Percentiles rank a stretch among this genome's conserved stretches.
Evolutionary conservation across 2,329 filamentous ascomycete species (phyloP).

Genomic region (Knoxdaviesia capensis): DNA sequence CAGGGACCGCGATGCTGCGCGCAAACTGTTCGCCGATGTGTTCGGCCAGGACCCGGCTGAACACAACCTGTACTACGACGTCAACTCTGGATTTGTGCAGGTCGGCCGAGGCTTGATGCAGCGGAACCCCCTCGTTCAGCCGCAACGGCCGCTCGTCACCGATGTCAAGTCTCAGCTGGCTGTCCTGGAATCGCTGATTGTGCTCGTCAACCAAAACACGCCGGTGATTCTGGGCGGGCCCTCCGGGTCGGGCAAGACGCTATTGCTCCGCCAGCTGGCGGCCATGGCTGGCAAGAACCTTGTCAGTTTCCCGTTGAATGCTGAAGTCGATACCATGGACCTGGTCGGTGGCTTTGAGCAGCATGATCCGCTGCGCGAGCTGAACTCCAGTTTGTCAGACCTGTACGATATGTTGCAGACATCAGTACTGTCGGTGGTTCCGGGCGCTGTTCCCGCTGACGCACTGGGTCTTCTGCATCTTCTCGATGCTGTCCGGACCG

Average conservation of each 20-base stretch:
- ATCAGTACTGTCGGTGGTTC: conserved; percentile 26
- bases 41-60: conserved; percentile 32
- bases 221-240: conserved; percentile 77
- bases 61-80: conserved; percentile 52
- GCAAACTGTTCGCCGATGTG: conserved; percentile 42
- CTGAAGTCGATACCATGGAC: conserved; percentile 93
- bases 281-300: conserved; percentile 55
- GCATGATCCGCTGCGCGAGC: conserved; percentile 57
- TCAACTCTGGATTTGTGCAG: conserved; percentile 47
- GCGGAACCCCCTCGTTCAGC: conserved; percentile 35
- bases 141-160: conserved; percentile 27
- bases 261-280: conserved; percentile 62
- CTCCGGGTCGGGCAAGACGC: conserved; percentile 73
- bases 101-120: conserved; percentile 56
- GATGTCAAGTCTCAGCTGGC: conserved; percentile 36
- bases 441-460: conserved; percentile 21
- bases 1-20: conserved; percentile 45
- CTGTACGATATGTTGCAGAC: conserved; percentile 30
- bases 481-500: conserved; percentile 11
- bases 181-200: conserved; percentile 67
- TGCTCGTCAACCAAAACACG: conserved; percentile 70
- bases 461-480: conserved; percentile 30
- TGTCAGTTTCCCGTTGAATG: conserved; percentile 73
- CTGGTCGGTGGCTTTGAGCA: conserved; percentile 95
- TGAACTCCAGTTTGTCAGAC: conserved; percentile 32